Conservation (phyloP, 2,329 filamentous ascomycete species). For the Paradendryphiella salina region DNA sequence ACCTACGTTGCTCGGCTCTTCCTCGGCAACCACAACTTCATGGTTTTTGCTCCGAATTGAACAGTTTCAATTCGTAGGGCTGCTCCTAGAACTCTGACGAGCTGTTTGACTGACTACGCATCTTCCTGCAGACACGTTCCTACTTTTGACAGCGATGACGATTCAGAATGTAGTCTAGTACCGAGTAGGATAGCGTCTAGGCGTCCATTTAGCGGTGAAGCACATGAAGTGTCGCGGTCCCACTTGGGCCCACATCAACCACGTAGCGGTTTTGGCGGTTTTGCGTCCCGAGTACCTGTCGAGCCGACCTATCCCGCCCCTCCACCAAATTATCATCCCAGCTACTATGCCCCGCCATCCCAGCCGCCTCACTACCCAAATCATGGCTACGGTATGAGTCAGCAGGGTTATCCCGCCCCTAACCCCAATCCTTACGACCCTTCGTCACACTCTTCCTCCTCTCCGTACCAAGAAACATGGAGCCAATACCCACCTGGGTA, state of each 20-base stretch:
- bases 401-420: slow-evolving; percentile 35
- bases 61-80: slow-evolving; percentile 1
- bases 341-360: slow-evolving; percentile 42
- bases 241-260: slow-evolving; percentile 33
- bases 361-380: slow-evolving; percentile 42
- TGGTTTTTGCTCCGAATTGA: not conserved
- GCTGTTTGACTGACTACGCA: slow-evolving; percentile 7
- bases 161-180: slow-evolving; percentile 39
- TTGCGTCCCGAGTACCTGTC: slow-evolving; percentile 43
- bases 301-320: slow-evolving; percentile 51
- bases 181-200: slow-evolving; percentile 25
- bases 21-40: slow-evolving; percentile 1
- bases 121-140: slow-evolving; percentile 28
- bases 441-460: slow-evolving; percentile 43
- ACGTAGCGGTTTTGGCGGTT: slow-evolving; percentile 38
- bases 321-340: slow-evolving; percentile 62
- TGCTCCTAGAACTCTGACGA: not conserved
- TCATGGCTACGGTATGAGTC: slow-evolving; percentile 42
- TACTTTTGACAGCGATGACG: slow-evolving; percentile 41
- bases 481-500: slow-evolving; percentile 43
- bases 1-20: not conserved
- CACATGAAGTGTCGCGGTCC: slow-evolving; percentile 33
- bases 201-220: slow-evolving; percentile 36
- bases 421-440: slow-evolving; percentile 40
- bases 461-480: slow-evolving; percentile 45